Conservation (phyloP, 768 basidiomycete genomes). For the Ramaria rubella region DNA sequence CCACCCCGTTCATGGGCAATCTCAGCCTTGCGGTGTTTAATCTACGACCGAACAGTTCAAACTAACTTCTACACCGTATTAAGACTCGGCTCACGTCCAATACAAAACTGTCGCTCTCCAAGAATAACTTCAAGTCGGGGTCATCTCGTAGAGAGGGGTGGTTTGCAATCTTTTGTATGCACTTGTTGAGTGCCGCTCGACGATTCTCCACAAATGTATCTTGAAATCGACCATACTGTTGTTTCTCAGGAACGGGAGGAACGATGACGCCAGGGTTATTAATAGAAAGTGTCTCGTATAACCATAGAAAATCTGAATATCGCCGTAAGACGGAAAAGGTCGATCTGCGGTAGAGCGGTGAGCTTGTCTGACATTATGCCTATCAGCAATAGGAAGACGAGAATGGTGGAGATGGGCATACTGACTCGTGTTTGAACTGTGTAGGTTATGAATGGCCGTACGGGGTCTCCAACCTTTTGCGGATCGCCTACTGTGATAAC, state of each 20-base stretch:
- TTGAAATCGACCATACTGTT: constrained; percentile 87
- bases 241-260: constrained; percentile 95
- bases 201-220: constrained; percentile 87
- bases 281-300: constrained; percentile 77
- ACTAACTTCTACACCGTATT: neutral
- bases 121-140: constrained; percentile 77
- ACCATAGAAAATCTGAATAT: constrained; percentile 96
- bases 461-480: constrained; percentile 93
- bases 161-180: constrained; percentile 86
- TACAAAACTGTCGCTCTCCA: constrained; percentile 89
- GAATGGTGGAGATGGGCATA: constrained; percentile 8
- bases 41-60: constrained; percentile 38
- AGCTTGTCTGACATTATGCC: constrained; percentile 59
- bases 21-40: constrained; percentile 81
- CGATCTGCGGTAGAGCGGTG: constrained; percentile 73
- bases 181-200: constrained; percentile 77
- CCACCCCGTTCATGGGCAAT: constrained; percentile 74
- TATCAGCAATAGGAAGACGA: neutral
- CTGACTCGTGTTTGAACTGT: constrained; percentile 85
- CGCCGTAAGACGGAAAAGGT: constrained; percentile 92
- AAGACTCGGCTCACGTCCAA: constrained; percentile 60
- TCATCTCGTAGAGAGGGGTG: constrained; percentile 90
- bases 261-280: constrained; percentile 98
- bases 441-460: constrained; percentile 91
- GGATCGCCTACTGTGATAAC: constrained; percentile 92